Conservation (phyloP, 768 basidiomycete genomes). For the Suillus subalutaceus region DNA sequence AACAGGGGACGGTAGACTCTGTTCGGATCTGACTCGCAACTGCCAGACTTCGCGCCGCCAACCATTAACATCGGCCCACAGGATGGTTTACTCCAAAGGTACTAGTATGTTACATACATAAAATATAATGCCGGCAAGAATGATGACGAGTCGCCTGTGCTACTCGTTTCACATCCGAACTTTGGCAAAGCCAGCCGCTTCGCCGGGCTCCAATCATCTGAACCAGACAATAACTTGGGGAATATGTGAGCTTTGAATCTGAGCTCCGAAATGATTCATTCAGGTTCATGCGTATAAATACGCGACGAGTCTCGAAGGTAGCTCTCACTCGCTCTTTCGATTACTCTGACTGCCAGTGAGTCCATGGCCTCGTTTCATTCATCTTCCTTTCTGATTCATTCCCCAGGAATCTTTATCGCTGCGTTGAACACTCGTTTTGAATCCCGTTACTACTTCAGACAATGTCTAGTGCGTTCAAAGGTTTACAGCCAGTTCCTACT, state of each 20-base stretch:
- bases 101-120: neutral
- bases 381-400: neutral
- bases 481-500: neutral
- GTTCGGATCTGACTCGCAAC: neutral
- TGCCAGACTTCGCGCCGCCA: neutral
- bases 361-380: neutral
- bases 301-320: neutral
- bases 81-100: neutral
- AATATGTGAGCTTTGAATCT: neutral
- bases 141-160: neutral
- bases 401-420: neutral
- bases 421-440: neutral
- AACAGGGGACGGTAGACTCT: no score
- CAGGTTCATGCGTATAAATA: neutral
- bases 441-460: neutral
- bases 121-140: neutral
- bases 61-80: neutral
- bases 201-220: neutral
- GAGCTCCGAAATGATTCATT: neutral
- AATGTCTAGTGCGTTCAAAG: neutral
- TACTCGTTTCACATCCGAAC: neutral
- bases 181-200: neutral
- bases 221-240: neutral
- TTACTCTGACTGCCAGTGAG: neutral
- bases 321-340: neutral